phyloP scores from a whole-genome alignment of 2,329 filamentous ascomycete genomes.

The Phoma sp. region DNA sequence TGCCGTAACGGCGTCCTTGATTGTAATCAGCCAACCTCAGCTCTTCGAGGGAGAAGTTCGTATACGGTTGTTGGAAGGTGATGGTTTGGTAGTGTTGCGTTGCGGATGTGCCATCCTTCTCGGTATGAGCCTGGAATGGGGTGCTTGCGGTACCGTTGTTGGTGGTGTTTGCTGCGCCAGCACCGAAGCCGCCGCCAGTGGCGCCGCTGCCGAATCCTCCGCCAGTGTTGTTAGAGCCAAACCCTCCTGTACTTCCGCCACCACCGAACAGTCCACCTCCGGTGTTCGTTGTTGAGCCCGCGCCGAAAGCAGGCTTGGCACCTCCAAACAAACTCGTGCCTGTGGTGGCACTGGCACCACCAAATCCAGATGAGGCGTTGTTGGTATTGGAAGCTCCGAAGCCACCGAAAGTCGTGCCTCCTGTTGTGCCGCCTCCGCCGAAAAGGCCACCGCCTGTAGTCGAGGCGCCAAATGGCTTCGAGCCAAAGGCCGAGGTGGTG shows the following conservation, averaged over 20 bases:
- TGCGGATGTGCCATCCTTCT: slow-evolving; percentile 69
- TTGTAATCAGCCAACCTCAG: slow-evolving; percentile 78
- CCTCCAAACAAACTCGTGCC: slow-evolving; percentile 40
- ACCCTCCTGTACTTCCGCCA: slow-evolving; percentile 36
- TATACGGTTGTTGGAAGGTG: slow-evolving; percentile 78
- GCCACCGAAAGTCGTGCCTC: slow-evolving; percentile 25
- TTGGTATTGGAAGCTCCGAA: slow-evolving; percentile 31
- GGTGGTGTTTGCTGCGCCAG: slow-evolving; percentile 22
- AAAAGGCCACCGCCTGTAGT: slow-evolving; percentile 46
- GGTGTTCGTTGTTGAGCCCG: slow-evolving; percentile 29
- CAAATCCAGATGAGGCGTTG: slow-evolving; percentile 34
- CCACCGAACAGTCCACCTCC: slow-evolving; percentile 42
- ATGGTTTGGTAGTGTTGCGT: slow-evolving; percentile 77
- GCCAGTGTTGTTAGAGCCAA: slow-evolving; percentile 31
- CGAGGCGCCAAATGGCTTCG: slow-evolving; percentile 42
- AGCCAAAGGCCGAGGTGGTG: slow-evolving; percentile 29
- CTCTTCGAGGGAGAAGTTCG: slow-evolving; percentile 85
- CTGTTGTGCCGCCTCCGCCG: slow-evolving; percentile 29
- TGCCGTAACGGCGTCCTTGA: slow-evolving; percentile 83
- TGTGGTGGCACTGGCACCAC: slow-evolving; percentile 29
- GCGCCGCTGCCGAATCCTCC: slow-evolving; percentile 33
- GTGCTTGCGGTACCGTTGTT: slow-evolving; percentile 68
- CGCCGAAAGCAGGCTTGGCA: slow-evolving; percentile 39
- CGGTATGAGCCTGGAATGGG: slow-evolving; percentile 70
- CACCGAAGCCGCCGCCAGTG: slow-evolving; percentile 43